A percentile compares a stretch with the other conserved stretches of the same genome.
These are phyloP conservation scores for Pyricularia pennisetigena DNA, from an alignment of 2,329 filamentous ascomycete genomes.

Conservation along the genomic window DNA sequence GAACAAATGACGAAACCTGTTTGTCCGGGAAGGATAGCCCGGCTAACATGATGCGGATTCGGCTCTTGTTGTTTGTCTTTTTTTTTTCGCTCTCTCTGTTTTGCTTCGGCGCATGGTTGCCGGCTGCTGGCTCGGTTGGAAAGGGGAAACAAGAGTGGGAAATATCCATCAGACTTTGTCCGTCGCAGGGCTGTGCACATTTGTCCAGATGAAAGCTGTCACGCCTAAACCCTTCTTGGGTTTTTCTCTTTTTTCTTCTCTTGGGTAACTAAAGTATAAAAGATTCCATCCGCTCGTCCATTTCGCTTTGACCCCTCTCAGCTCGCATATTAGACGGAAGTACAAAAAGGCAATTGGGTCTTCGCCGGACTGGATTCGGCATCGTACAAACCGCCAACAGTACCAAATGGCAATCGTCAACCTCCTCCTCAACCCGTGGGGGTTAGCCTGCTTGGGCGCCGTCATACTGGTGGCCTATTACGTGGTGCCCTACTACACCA, in stretches of 20 bases:
- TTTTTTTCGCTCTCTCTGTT: background rate
- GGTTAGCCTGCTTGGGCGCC: conserved; percentile 33
- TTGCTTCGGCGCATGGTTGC: background rate
- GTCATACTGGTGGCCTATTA: conserved; percentile 42
- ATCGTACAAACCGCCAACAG: background rate
- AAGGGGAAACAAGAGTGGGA: background rate
- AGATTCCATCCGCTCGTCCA: background rate
- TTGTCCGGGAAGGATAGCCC: background rate
- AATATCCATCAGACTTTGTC: background rate
- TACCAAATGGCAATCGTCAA: conserved; percentile 9
- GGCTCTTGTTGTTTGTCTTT: background rate
- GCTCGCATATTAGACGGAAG: background rate
- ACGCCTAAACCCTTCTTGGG: background rate
- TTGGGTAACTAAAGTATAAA: background rate
- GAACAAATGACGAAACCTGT: background rate
- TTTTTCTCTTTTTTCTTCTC: background rate
- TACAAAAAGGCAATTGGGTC: background rate
- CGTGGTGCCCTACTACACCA: conserved; percentile 49
- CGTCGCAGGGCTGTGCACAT: background rate
- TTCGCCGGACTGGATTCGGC: background rate
- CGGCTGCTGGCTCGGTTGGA: background rate
- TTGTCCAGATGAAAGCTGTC: background rate
- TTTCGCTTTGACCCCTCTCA: background rate
- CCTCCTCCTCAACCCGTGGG: conserved; percentile 32
- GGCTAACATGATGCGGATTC: background rate